Evolutionary conservation across 371 early-diverging fungal species (phyloP).

Genomic region (Zychaea mexicana): DNA sequence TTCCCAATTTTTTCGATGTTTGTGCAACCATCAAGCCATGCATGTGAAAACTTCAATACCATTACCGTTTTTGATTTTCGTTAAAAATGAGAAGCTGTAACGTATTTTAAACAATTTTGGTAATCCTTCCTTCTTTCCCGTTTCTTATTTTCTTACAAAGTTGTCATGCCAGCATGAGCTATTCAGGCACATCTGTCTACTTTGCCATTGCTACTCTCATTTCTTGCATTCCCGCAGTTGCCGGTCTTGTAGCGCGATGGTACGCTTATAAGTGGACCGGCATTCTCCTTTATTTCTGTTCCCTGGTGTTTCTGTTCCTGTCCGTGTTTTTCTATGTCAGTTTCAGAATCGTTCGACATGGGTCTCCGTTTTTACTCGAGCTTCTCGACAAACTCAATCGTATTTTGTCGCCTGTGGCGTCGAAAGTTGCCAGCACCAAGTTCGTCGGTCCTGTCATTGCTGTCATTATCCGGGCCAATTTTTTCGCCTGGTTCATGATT

Average conservation of each 20-base stretch:
- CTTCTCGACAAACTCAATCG: constrained; percentile 24
- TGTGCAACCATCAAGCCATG: background rate
- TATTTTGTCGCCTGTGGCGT: constrained; percentile 29
- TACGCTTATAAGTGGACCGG: constrained; percentile 1
- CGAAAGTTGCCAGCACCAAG: constrained; percentile 21
- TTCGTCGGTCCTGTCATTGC: constrained; percentile 35
- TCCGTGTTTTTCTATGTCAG: constrained; percentile 30
- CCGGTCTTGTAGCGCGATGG: constrained; percentile 12
- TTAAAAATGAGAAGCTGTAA: too few species aligned
- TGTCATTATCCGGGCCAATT: constrained; percentile 29
- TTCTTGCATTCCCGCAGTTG: constrained; percentile 11
- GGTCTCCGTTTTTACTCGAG: constrained; percentile 30
- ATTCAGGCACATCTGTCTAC: constrained; percentile 2
- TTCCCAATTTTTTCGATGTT: background rate
- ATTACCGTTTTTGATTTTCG: too few species aligned
- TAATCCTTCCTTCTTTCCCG: constrained; percentile 6
- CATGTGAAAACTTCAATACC: constrained; percentile 11
- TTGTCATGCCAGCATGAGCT: constrained; percentile 1
- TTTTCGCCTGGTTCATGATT: constrained; percentile 41
- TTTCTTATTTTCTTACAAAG: constrained; percentile 6
- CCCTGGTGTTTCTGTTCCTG: constrained; percentile 26
- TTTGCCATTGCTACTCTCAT: constrained; percentile 4
- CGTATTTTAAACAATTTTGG: too few species aligned
- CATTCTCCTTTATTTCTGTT: constrained; percentile 21
- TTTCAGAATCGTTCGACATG: constrained; percentile 37